A percentile compares a stretch with the other conserved stretches of the same genome.
Evolutionary conservation across 106 monocot species (phyloP).

Genomic region (Phalaenopsis equestris): DNA sequence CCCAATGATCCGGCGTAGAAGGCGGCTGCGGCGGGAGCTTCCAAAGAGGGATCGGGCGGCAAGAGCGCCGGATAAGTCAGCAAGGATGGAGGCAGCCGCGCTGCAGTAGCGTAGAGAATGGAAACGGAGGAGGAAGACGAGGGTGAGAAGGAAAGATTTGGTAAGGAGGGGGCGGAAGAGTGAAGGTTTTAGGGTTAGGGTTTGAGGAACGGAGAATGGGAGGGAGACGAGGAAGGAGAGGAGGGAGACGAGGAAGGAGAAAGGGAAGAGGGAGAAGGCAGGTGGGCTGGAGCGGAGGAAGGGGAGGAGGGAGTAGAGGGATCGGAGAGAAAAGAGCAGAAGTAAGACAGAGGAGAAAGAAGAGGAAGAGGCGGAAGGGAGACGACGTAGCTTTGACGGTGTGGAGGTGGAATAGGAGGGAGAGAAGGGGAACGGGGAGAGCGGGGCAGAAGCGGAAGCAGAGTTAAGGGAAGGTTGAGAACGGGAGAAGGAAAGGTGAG

Average conservation of each 20-base stretch:
- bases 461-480: neutral
- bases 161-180: conserved; percentile 33
- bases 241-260: conserved; percentile 11
- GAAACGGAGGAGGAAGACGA: conserved; percentile 14
- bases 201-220: conserved; percentile 8
- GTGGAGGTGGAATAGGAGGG: conserved; percentile 13
- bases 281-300: conserved; percentile 12
- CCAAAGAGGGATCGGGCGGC: conserved; percentile 34
- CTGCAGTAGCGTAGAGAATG: conserved; percentile 13
- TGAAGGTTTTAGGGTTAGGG: conserved; percentile 7
- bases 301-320: conserved; percentile 11
- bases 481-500: neutral
- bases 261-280: conserved; percentile 9
- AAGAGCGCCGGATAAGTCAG: conserved; percentile 20
- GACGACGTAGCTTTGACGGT: conserved; percentile 8
- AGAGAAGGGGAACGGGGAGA: conserved; percentile 7
- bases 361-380: conserved; percentile 23
- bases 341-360: conserved; percentile 18
- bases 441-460: neutral
- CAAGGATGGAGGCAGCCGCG: conserved; percentile 7
- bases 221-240: conserved; percentile 4
- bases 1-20: conserved; percentile 29
- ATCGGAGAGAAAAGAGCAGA: conserved; percentile 22
- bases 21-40: conserved; percentile 24
- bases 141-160: conserved; percentile 12